Evolutionary conservation across 306 rosid species (phyloP), one percentile per base, ranked within the genome.

Genomic region (Crotalaria pallida): DNA sequence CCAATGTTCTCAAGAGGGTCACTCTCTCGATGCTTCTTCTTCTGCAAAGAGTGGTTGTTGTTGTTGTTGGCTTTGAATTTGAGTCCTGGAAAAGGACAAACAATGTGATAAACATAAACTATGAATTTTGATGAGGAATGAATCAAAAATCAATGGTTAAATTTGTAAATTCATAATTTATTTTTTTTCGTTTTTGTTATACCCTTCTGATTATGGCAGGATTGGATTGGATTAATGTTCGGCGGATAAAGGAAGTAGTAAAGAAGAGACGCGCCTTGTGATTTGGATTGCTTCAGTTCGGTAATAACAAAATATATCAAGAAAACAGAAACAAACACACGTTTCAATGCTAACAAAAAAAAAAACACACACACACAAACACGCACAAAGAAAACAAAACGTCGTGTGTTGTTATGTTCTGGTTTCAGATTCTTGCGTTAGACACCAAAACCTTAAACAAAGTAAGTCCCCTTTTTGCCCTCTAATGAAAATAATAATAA

Each of bases 141-240:
- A 15, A 23, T 41, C 26, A 9, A 36, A 4, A 82, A 74, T 77
- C 82, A 40, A 75, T 52, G 13, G 41, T 69, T 33, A 9, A 78
- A 68, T 22, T 43, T 15, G 49, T 7, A 36, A 69, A 71, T 61
- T 55, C 38, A 51, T 44, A 2, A 18, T 8, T 67, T 47, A 7
- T 15, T 31, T 67, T 47, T 33, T 15, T n/a, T n/a, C n/a, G 9
- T 38, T 56, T 3, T 1, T n/a, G 33, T 47, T 26, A 17, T 60
- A 38, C 5, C 56, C 58, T 23, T 9, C 10, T n/a, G n/a, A 24
- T 33, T 76, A 29, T 47, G 36, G 65, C 29, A 49, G 58, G 15
- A 36, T 58, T 72, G 13, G 52, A 72, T 58, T 71, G 75, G 71
- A 72, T 79, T 75, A 38, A 65, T 72, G 58, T 72, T 65, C 50